phyloP scores from a whole-genome alignment of 169 alveolate species.

The Toxoplasma gondii region DNA sequence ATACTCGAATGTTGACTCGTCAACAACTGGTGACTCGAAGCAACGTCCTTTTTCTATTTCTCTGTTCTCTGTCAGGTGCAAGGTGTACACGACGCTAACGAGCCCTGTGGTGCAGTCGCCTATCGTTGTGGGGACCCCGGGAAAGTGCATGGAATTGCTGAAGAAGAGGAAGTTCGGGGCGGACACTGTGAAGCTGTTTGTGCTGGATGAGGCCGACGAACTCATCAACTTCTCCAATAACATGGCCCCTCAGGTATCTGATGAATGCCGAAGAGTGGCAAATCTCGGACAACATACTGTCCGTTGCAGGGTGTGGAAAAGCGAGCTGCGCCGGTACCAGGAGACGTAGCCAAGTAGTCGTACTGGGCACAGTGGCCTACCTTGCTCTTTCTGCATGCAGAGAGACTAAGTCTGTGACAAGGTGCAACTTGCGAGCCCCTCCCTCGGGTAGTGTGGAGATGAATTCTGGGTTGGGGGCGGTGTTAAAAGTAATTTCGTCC shows the following conservation, averaged over 20 bases:
- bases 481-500: too few species aligned
- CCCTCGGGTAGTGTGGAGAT: too few species aligned
- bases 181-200: constrained; percentile 79
- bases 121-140: constrained; percentile 96
- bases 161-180: constrained; percentile 86
- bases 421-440: too few species aligned
- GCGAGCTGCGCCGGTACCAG: background rate
- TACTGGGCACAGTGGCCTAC: too few species aligned
- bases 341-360: too few species aligned
- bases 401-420: too few species aligned
- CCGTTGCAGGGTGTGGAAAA: background rate
- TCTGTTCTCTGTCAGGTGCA: background rate
- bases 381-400: too few species aligned
- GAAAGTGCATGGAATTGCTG: constrained; percentile 87
- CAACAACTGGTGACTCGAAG: too few species aligned
- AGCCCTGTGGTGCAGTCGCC: constrained; percentile 44
- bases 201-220: constrained; percentile 98
- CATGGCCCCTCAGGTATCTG: constrained; percentile 91
- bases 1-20: too few species aligned
- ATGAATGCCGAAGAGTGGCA: background rate
- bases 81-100: constrained; percentile 34
- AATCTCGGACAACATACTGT: background rate
- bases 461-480: too few species aligned
- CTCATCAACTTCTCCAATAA: constrained; percentile 87
- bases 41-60: too few species aligned